Conservation (phyloP, 305 asterid species). For the Solanum hybrid region DNA sequence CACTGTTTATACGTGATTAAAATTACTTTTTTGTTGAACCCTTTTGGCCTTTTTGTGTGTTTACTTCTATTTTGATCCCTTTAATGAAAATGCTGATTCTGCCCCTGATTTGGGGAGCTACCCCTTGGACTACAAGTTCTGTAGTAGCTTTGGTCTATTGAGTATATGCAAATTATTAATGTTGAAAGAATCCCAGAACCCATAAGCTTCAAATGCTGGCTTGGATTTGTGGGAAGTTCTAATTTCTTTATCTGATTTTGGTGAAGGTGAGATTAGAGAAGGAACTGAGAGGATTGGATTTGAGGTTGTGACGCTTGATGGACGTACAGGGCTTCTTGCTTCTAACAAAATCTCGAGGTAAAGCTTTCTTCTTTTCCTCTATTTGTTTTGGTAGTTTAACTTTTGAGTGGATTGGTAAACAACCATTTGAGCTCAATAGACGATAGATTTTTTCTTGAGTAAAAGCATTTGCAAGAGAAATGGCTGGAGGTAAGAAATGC, state of each 20-base stretch:
- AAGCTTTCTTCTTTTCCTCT: not conserved
- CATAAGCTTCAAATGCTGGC: not conserved
- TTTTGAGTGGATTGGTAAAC: not conserved
- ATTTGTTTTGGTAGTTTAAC: not conserved
- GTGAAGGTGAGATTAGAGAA: constrained; percentile 66
- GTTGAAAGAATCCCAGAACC: not conserved
- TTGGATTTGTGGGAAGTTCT: not conserved
- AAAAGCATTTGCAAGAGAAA: not conserved
- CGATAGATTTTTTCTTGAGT: not conserved
- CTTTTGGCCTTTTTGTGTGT: not conserved
- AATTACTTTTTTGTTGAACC: not conserved
- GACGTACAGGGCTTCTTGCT: constrained; percentile 65
- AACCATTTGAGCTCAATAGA: not conserved
- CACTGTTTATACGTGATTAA: not conserved
- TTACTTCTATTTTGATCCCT: not conserved
- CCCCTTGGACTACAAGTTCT: not conserved
- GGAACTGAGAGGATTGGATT: constrained; percentile 67
- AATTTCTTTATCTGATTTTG: not conserved
- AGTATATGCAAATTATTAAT: not conserved
- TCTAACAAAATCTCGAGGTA: constrained; percentile 52
- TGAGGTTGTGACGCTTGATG: constrained; percentile 73
- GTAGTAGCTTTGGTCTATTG: not conserved
- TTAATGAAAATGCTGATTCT: not conserved
- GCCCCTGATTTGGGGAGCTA: not conserved
- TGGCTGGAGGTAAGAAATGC: not conserved